Evolutionary conservation across 345 rosid species (phyloP), one percentile per base, ranked within the genome.

Genomic region (Nephelium lappaceum): DNA sequence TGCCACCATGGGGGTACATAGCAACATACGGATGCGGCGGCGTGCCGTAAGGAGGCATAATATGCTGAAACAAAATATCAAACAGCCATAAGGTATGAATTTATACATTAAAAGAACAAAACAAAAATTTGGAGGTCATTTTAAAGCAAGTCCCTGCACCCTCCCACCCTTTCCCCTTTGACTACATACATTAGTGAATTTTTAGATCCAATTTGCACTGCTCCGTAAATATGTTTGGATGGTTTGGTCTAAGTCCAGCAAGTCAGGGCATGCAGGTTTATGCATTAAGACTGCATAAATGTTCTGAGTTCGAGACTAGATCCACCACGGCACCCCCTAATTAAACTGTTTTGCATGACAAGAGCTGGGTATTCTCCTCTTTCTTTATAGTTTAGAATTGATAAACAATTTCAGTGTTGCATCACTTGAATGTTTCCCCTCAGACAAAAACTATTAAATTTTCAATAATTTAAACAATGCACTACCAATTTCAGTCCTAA

Each of bases 11-110:
- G 67, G 99, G 95, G 89, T 96, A 96, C 99, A 96, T 94, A 70
- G 98, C 93, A 84, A 96, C 98, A 57, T 96, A 96, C 8, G 97
- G 99, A 88, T 94, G 97, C 18, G 98, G 98, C 6, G 98, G 95
- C 27, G 99, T 94, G 71, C 97, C 99, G 80, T 96, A 96, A 14
- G 97, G 97, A 85, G 98, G 98, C 97, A 96, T 92, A 78, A 94
- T 88, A 89, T 89, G 99, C 99, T 95, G 92, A 85, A 89, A 66
- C 53, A 25, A 60, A 58, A 75, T 77, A 19, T 0, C 27, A 42
- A 53, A 23, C 53, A 75, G 39, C 7, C 11, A 58, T 27, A 72
- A 63, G 62, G 31, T 73, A 27, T 21, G 76, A 78, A 81, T 19
- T 21, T 67, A 69, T 6, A 27, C 27, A 65, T 12, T 11, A 72